phyloP scores from a whole-genome alignment of 1,284 basidiomycete species.

The Fomitopsis schrenkii region DNA sequence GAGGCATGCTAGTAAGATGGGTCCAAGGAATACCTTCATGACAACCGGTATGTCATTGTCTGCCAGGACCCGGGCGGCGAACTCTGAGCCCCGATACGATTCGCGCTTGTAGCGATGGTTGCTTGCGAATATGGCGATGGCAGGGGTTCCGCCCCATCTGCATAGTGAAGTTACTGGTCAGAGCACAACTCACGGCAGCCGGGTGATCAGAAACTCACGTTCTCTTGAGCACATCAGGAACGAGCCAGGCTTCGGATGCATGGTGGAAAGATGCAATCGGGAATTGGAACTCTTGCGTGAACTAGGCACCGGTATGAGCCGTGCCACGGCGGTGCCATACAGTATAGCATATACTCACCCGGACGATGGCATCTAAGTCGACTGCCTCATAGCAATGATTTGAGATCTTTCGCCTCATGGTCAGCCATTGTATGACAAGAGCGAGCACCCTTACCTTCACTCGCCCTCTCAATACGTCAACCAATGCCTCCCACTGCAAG shows the following conservation, averaged over 20 bases:
- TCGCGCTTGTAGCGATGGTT: conserved; percentile 73
- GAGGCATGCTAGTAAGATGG: too few species aligned
- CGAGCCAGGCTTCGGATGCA: conserved; percentile 84
- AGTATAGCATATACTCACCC: conserved; percentile 39
- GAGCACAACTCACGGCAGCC: neutral
- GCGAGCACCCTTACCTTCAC: conserved; percentile 49
- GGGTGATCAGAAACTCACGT: conserved; percentile 38
- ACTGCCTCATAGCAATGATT: conserved; percentile 57
- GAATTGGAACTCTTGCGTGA: conserved; percentile 78
- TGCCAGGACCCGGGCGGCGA: conserved; percentile 76
- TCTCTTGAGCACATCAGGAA: conserved; percentile 74
- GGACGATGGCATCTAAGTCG: conserved; percentile 49
- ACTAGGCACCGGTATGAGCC: conserved; percentile 29
- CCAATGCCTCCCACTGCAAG: conserved; percentile 80
- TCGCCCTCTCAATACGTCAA: conserved; percentile 79
- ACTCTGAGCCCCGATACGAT: conserved; percentile 81
- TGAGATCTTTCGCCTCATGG: conserved; percentile 48
- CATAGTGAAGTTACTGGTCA: conserved; percentile 21
- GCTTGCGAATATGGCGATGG: conserved; percentile 77
- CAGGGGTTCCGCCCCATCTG: conserved; percentile 48
- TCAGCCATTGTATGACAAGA: neutral
- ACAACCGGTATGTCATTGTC: conserved; percentile 63
- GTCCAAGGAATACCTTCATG: conserved; percentile 54
- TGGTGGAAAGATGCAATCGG: conserved; percentile 83
- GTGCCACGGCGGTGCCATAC: neutral